phyloP scores from a whole-genome alignment of 345 rosid genomes.

The Psidium friedrichsthalianum region DNA sequence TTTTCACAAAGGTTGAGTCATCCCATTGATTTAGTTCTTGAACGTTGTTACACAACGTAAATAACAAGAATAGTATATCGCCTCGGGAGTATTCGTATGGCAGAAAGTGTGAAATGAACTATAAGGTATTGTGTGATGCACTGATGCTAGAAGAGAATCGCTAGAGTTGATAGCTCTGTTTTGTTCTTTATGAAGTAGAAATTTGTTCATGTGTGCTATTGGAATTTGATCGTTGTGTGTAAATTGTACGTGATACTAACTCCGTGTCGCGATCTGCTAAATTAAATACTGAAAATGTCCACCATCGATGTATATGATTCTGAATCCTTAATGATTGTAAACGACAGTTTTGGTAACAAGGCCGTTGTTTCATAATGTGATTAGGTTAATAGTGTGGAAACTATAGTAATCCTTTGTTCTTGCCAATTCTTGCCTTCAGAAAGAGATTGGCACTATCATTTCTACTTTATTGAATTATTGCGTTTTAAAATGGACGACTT shows the following conservation, averaged over 20 bases:
- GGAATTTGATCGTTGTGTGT: background rate
- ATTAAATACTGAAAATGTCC: background rate
- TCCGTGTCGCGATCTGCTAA: background rate
- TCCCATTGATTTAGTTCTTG: background rate
- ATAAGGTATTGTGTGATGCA: background rate
- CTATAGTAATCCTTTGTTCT: background rate
- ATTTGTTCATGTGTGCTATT: background rate
- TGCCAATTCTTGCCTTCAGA: background rate
- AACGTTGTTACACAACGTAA: background rate
- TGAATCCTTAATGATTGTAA: background rate
- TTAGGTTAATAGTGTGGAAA: background rate
- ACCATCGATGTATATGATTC: background rate
- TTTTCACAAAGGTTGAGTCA: background rate
- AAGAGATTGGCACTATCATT: background rate
- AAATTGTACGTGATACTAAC: background rate
- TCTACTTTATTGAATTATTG: background rate
- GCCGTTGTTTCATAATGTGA: background rate
- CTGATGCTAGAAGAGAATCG: fast-evolving
- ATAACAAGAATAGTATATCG: background rate
- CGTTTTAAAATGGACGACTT: background rate
- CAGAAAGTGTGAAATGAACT: background rate
- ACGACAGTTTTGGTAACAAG: background rate
- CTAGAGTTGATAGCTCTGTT: background rate
- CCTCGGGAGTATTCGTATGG: background rate
- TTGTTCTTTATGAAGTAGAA: background rate